Base-by-base conservation (phyloP, 768 basidiomycete genomes). In the Pleurotus platypus region DNA sequence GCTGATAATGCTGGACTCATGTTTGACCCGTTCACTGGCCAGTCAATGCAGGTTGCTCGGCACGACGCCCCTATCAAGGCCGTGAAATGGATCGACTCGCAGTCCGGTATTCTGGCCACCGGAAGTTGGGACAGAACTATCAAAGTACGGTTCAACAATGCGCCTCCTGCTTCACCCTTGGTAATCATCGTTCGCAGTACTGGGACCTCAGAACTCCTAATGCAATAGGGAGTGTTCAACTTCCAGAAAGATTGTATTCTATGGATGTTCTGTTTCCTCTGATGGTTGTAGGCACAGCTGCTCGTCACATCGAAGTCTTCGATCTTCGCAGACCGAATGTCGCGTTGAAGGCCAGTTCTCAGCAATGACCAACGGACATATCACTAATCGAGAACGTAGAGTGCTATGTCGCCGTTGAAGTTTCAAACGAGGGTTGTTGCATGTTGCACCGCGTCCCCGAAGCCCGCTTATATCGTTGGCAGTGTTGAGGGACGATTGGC, bases 111-210 rank as follows among this genome's bases (percentile, higher is more conserved):
- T 60, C 76, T 95, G 16, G 92, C 87, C 11, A 98, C 96, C 1
- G 97, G 94, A 8, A 94, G 93, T 54, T 99, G 97, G 97, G 96
- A 99, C 71, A 96, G 96, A 74, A 96, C 92, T 1, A 72, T 98
- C 67, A 96, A 94, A 80, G 95, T 94, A 26, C 11, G 20, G n/a
- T 18, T 50, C 7, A 26, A 16, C 22, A 12, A 50, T 22, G 11
- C 47, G 20, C 55, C 39, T 46, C 22, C 27, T 18, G 58, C 2
- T 9, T 35, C 30, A 35, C 7, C 27, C 6, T 30, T 9, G 30
- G 30, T 35, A 8, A 11, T 16, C 57, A 0, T 13, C 46, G 54
- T 47, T 51, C 58, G 56, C 63, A 97, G 93, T 98, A 97, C 65
- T 98, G 95, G 95, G 93, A 97, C 71, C 70, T 94, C 59, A 84